Base-by-base conservation (phyloP, 441 rosid genomes). In the Arabidopsis lyrata region DNA sequence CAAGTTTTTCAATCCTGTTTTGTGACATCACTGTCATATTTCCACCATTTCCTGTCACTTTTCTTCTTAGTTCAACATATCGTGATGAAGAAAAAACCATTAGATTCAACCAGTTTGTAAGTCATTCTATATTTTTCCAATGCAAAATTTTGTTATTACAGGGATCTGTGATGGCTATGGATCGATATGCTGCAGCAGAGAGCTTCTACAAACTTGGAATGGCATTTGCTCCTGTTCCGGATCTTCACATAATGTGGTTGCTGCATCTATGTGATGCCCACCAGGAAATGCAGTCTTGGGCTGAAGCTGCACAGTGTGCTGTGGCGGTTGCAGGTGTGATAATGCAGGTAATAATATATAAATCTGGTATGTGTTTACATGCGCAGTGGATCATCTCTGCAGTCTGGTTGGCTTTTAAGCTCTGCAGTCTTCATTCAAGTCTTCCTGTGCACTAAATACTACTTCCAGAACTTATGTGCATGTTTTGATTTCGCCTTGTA, bases 271-370 rank as follows among this genome's bases (percentile, higher is more conserved):
- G 99, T 73, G 99, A 96, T 82, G 98, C 99, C 1, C 99, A 93
- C 86, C 99, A 96, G 85, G 99, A 96, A 87, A 96, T 96, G 98
- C 99, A 93, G 81, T 93, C 99, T 57, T 96, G 90, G 88, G 98
- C 99, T 79, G 98, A 96, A 85, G 97, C 99, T 73, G 99, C 99
- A 14, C 88, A 96, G 62, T 93, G 98, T 82, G 99, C 99, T 78
- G 99, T 96, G 42, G 98, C 97, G 69, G 99, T 96, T 81, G 98
- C 98, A 71, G 99, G 99, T 78, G 96, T 93, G 83, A 90, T 96
- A 68, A 93, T 96, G 99, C 99, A 96, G 99, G 99, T 92, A 81
- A 63, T 62, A 49, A 18, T 49, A 36, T 67, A 31, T 47, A 47
- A 38, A 15, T 49, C 66, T 70, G 54, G 38, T 22, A 20, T 70